A percentile compares a stretch with the other conserved stretches of the same genome.
Evolutionary conservation across 2,329 filamentous ascomycete genomes (phyloP).

Genomic region (Fonsecaea pugnacius): DNA sequence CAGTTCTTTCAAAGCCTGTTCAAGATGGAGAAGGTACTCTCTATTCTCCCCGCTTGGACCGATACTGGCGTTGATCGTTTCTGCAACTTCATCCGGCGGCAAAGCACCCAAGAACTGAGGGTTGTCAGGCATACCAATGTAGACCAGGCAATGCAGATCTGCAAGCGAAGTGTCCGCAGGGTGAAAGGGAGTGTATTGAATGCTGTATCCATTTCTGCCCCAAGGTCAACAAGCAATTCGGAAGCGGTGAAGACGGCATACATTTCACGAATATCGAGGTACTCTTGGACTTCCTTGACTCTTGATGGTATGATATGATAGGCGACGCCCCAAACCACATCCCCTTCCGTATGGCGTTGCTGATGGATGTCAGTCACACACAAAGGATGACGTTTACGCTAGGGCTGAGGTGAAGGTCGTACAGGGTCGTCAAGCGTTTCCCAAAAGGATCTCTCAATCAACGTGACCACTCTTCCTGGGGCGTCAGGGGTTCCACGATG

Average conservation of each 20-base stretch:
- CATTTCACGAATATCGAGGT: slow-evolving; percentile 95
- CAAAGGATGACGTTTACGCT: slow-evolving; percentile 1
- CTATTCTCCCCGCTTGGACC: slow-evolving; percentile 88
- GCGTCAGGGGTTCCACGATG: slow-evolving; percentile 87
- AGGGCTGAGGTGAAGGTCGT: slow-evolving; percentile 33
- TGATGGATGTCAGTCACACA: slow-evolving; percentile 35
- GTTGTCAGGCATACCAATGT: slow-evolving; percentile 92
- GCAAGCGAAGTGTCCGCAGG: slow-evolving; percentile 51
- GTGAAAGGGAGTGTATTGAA: slow-evolving; percentile 86
- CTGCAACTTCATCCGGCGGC: slow-evolving; percentile 42
- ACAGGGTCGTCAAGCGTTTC: slow-evolving; percentile 71
- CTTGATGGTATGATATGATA: slow-evolving; percentile 77
- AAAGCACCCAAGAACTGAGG: slow-evolving; percentile 81
- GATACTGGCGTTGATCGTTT: slow-evolving; percentile 74
- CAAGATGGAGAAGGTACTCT: slow-evolving; percentile 84
- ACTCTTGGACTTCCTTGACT: slow-evolving; percentile 80
- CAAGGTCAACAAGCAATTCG: slow-evolving; percentile 12
- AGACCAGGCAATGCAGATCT: slow-evolving; percentile 70
- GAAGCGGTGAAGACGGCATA: slow-evolving; percentile 3
- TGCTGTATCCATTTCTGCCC: slow-evolving; percentile 79
- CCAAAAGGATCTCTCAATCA: slow-evolving; percentile 86
- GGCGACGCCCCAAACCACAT: slow-evolving; percentile 83
- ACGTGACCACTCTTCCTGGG: slow-evolving; percentile 88
- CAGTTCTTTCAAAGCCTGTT: slow-evolving; percentile 72
- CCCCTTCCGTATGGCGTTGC: slow-evolving; percentile 57